A percentile compares a stretch with the other conserved stretches of the same genome.
Conservation (phyloP, 2,329 filamentous ascomycete genomes). For the Clarireedia paspali region DNA sequence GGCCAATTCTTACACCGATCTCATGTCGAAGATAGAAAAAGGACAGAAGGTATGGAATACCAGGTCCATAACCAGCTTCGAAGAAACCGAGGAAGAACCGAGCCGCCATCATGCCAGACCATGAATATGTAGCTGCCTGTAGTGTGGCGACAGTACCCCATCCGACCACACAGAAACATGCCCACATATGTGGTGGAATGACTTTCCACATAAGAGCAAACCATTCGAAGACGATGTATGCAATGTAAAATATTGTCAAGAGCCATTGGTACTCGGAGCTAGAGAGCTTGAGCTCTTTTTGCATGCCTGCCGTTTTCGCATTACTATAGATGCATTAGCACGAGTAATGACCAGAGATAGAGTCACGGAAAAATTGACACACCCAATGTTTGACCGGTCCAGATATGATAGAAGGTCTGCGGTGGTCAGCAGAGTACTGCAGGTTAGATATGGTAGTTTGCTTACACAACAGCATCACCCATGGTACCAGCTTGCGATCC, state of each 20-base stretch:
- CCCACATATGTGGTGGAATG: conserved; percentile 32
- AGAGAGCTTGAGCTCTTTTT: conserved; percentile 38
- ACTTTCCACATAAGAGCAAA: conserved; percentile 33
- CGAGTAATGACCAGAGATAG: not conserved
- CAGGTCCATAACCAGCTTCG: conserved; percentile 30
- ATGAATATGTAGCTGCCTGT: conserved; percentile 34
- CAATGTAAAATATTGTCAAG: conserved; percentile 34
- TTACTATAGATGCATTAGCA: conserved; percentile 31
- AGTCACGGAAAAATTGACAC: not conserved
- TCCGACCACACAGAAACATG: conserved; percentile 28
- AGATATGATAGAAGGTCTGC: conserved; percentile 39
- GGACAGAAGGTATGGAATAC: conserved; percentile 37
- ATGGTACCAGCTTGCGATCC: conserved; percentile 48
- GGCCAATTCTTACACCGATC: conserved; percentile 60
- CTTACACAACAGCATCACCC: conserved; percentile 17
- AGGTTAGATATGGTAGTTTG: not conserved
- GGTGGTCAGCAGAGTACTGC: not conserved
- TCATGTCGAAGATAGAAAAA: conserved; percentile 47
- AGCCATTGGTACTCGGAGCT: conserved; percentile 36
- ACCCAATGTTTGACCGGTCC: conserved; percentile 44
- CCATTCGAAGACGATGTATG: conserved; percentile 35
- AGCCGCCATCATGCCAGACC: conserved; percentile 29
- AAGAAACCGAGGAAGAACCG: conserved; percentile 34
- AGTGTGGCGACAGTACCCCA: conserved; percentile 36
- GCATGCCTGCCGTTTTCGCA: conserved; percentile 46